A percentile compares a stretch with the other conserved stretches of the same genome.
Conservation (phyloP, 495 filamentous ascomycete species). For the Daldinia vernicosa region DNA sequence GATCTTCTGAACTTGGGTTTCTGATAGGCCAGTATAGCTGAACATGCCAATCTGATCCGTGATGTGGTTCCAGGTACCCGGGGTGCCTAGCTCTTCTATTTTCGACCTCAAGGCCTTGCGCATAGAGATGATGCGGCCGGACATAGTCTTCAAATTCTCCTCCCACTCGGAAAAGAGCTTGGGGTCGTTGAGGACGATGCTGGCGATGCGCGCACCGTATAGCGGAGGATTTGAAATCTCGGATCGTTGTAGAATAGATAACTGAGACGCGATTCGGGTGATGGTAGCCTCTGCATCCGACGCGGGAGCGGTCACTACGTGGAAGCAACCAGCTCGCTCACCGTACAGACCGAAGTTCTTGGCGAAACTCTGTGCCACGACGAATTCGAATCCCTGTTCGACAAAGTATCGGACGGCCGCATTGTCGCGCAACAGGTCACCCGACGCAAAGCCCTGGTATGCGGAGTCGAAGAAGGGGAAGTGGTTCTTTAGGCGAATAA, state of each 20-base stretch:
- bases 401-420: slow-evolving; percentile 94
- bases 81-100: slow-evolving; percentile 82
- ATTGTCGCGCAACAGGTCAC: slow-evolving; percentile 83
- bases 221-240: slow-evolving; percentile 97
- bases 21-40: slow-evolving; percentile 90
- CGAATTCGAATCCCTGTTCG: slow-evolving; percentile 93
- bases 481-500: slow-evolving; percentile 78
- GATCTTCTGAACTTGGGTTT: slow-evolving; percentile 84
- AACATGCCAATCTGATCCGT: slow-evolving; percentile 99
- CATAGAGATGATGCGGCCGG: slow-evolving; percentile 92
- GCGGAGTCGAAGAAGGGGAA: slow-evolving; percentile 99
- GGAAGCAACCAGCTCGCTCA: slow-evolving; percentile 95
- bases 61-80: slow-evolving; percentile 94
- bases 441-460: slow-evolving; percentile 98
- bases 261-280: slow-evolving; percentile 79
- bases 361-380: slow-evolving; percentile 94
- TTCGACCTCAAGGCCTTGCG: slow-evolving; percentile 75
- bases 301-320: slow-evolving; percentile 83
- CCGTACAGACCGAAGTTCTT: slow-evolving; percentile 99
- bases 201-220: slow-evolving; percentile 90
- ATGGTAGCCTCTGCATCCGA: slow-evolving; percentile 69
- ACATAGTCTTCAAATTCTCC: slow-evolving; percentile 91
- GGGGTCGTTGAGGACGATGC: slow-evolving; percentile 81
- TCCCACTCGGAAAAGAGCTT: slow-evolving; percentile 92
- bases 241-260: slow-evolving; percentile 92